Evolutionary conservation across 192 early-diverging fungal genomes (phyloP).

Genomic region (Gamsiella multidivaricata): DNA sequence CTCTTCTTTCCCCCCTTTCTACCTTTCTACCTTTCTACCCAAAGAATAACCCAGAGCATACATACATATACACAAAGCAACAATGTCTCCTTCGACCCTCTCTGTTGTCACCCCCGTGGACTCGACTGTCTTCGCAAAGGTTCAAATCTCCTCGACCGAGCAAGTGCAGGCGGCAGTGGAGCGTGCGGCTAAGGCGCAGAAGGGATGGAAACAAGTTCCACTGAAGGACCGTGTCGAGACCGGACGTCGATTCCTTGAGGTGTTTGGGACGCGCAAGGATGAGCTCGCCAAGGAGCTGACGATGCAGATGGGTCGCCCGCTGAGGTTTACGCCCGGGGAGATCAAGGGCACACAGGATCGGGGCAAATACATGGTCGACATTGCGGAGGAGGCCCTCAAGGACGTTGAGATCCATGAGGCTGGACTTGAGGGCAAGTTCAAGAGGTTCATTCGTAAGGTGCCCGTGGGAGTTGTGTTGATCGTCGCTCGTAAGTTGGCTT

Average conservation of each 20-base stretch:
- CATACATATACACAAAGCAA: too few relatives aligned
- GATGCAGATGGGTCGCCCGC: conserved; percentile 77
- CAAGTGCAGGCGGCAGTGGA: conserved; percentile 58
- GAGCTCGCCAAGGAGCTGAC: conserved; percentile 67
- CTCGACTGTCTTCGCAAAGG: conserved; percentile 38
- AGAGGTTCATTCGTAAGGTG: conserved; percentile 75
- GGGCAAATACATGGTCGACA: conserved; percentile 72
- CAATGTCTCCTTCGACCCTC: conserved; percentile 22
- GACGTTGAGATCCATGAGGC: conserved; percentile 66
- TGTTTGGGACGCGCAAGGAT: conserved; percentile 68
- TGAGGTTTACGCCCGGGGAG: conserved; percentile 72
- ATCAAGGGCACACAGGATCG: conserved; percentile 77
- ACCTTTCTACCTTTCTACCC: background rate
- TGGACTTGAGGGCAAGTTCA: conserved; percentile 62
- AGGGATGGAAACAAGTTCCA: conserved; percentile 64
- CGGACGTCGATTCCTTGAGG: conserved; percentile 60
- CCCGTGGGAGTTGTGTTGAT: conserved; percentile 76
- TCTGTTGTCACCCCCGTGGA: conserved; percentile 51
- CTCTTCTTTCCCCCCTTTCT: background rate
- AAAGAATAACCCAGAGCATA: background rate
- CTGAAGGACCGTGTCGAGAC: conserved; percentile 65
- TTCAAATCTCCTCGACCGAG: conserved; percentile 36
- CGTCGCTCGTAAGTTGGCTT: conserved; percentile 56
- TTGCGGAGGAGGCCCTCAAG: conserved; percentile 70
- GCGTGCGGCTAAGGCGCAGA: conserved; percentile 57